These are phyloP conservation scores for Pichia sp. DNA, from an alignment of 1,139 yeast species.

Conservation along the genomic window DNA sequence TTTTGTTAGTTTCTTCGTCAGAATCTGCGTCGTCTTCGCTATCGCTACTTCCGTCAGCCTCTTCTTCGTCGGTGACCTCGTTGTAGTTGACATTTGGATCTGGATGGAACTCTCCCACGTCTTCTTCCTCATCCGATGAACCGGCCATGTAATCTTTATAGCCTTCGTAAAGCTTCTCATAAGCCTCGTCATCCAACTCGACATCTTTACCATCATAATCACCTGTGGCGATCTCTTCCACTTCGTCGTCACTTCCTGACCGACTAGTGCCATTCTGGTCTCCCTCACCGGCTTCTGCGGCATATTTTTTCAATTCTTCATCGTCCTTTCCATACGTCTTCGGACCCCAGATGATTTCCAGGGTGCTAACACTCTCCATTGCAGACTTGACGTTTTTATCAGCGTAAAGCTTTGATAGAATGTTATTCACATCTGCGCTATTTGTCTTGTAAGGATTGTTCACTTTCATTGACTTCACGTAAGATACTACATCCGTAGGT, in stretches of 20 bases:
- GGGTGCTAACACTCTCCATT: conserved; percentile 46
- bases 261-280: background rate
- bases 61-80: conserved; percentile 57
- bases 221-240: conserved; percentile 23
- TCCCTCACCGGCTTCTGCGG: conserved; percentile 34
- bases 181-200: conserved; percentile 11
- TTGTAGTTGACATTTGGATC: conserved; percentile 50
- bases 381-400: conserved; percentile 45
- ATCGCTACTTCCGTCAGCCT: conserved; percentile 23
- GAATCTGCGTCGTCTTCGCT: conserved; percentile 24
- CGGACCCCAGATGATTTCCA: conserved; percentile 50
- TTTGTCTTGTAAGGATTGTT: conserved; percentile 46
- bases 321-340: conserved; percentile 24
- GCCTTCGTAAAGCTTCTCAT: conserved; percentile 35
- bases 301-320: conserved; percentile 27
- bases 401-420: conserved; percentile 59
- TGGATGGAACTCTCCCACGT: conserved; percentile 24
- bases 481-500: conserved; percentile 31
- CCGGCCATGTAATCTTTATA: conserved; percentile 54
- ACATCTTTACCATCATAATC: conserved; percentile 6
- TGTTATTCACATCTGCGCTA: conserved; percentile 39
- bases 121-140: conserved; percentile 47
- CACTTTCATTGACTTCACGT: conserved; percentile 28
- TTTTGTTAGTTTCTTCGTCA: conserved; percentile 22
- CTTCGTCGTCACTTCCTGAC: conserved; percentile 9